Evolutionary conservation across 352 stramenopile species (phyloP).

Genomic region (Phytophthora citricola): DNA sequence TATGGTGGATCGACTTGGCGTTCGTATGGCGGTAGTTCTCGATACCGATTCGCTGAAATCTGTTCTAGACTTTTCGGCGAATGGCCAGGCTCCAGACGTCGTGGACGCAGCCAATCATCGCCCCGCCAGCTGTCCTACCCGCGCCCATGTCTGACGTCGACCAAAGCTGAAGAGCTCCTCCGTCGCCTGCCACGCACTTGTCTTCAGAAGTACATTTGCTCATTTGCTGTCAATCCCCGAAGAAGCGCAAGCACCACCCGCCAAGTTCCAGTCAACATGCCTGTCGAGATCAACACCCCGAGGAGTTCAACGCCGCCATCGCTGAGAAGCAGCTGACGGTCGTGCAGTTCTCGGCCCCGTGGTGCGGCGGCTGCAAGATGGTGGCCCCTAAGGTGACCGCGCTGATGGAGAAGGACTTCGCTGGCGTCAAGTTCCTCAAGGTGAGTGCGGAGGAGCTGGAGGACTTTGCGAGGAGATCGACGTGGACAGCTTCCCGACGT

Average conservation of each 20-base stretch:
- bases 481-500: constrained; percentile 80
- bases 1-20: constrained; percentile 7
- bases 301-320: constrained; percentile 59
- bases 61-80: constrained; percentile 4
- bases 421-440: constrained; percentile 70
- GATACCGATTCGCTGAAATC: constrained; percentile 5
- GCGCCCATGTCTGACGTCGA: constrained; percentile 38
- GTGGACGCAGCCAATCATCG: constrained; percentile 21
- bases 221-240: constrained; percentile 3
- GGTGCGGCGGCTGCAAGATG: constrained; percentile 82
- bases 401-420: constrained; percentile 62
- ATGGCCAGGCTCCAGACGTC: not conserved
- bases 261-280: constrained; percentile 19
- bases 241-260: not conserved
- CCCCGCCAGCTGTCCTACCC: constrained; percentile 23
- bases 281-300: constrained; percentile 53
- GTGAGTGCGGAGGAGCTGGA: constrained; percentile 78
- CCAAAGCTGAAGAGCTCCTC: constrained; percentile 16
- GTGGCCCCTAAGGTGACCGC: constrained; percentile 67
- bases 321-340: constrained; percentile 60
- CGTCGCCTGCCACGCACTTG: constrained; percentile 11
- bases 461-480: constrained; percentile 81
- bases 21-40: constrained; percentile 1
- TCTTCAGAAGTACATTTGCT: constrained; percentile 35
- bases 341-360: constrained; percentile 73